These are phyloP conservation scores for Nothophaeocryptopus gaeumannii DNA, from an alignment of 2,329 filamentous ascomycete genomes.

Conservation along the genomic window DNA sequence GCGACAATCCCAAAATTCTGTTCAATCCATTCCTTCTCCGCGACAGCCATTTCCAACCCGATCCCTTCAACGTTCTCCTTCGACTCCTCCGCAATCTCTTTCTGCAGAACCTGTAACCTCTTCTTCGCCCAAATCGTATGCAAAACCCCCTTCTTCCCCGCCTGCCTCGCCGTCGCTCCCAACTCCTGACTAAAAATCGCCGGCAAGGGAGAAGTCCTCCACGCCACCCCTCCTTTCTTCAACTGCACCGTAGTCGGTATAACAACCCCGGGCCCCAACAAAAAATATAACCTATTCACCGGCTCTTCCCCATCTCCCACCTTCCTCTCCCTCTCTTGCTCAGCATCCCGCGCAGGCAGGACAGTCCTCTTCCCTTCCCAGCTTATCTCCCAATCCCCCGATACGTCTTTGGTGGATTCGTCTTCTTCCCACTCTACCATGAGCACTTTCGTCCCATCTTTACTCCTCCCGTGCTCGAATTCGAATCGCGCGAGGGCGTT, in stretches of 20 bases:
- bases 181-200: slow-evolving; percentile 81
- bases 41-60: slow-evolving; percentile 76
- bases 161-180: slow-evolving; percentile 61
- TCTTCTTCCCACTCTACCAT: slow-evolving; percentile 88
- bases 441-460: slow-evolving; percentile 80
- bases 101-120: slow-evolving; percentile 68
- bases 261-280: slow-evolving; percentile 68
- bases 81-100: slow-evolving; percentile 73
- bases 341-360: slow-evolving; percentile 61
- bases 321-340: slow-evolving; percentile 9
- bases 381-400: slow-evolving; percentile 69
- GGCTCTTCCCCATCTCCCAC: slow-evolving; percentile 25
- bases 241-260: slow-evolving; percentile 73
- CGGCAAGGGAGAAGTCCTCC: slow-evolving; percentile 74
- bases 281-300: slow-evolving; percentile 70
- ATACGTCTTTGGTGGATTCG: slow-evolving; percentile 46
- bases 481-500: slow-evolving; percentile 80
- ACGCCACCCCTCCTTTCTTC: slow-evolving; percentile 42
- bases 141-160: slow-evolving; percentile 75
- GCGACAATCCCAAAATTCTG: slow-evolving; percentile 67
- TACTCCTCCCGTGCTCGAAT: slow-evolving; percentile 70
- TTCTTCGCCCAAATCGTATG: slow-evolving; percentile 91
- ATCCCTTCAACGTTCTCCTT: slow-evolving; percentile 75
- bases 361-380: slow-evolving; percentile 77
- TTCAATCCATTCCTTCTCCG: slow-evolving; percentile 83